Base-by-base conservation (phyloP, 2,329 filamentous ascomycete species). In the Trichoderma sp. region DNA sequence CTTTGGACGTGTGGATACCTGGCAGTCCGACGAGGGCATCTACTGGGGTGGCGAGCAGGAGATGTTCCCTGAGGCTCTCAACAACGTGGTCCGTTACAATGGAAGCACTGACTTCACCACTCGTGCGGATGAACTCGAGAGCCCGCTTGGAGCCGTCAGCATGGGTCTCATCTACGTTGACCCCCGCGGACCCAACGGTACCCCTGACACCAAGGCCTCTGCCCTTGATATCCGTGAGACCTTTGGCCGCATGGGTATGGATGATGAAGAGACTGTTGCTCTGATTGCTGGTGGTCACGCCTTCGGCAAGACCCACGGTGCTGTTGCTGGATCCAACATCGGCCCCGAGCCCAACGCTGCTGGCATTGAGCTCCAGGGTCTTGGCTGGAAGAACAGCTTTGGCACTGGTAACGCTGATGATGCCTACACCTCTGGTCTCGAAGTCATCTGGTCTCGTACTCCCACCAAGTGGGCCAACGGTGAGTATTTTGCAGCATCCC, bases 141-240 rank as follows among this genome's bases (percentile, higher is more conserved):
- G 86, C 76, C 91, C 92, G 3, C 81, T 94, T 17, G 91, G 84
- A 7, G 89, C 91, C 58, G 85, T 89, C 30, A 74, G 77, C 82
- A 92, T 93, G 89, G 92, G 92, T 78, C 83, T 94, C 76, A 94
- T 94, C 80, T 94, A 94, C 79, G 92, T 94, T 73, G 93, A 94
- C 83, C 92, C 92, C 4, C 90, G 93, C 80, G 92, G 92, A 11
- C 92, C 92, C 36, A 90, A 93, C 75, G 91, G 89, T 72, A 86
- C 87, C 71, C 90, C 91, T 5, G 91, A 94, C 77, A 90, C 91
- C 23, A 81, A 90, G 57, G 90, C 90, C 13, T 86, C 92, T 2
- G 92, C 88, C 47, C 81, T 86, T 72, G 92, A 94, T 77, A 94
- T 94, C 79, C 91, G 91, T 74, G 86, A 85, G 71, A 93, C 92